A percentile compares a stretch with the other conserved stretches of the same genome.
phyloP scores from a whole-genome alignment of 108 stramenopile genomes.

The Cyclotella atomus region DNA sequence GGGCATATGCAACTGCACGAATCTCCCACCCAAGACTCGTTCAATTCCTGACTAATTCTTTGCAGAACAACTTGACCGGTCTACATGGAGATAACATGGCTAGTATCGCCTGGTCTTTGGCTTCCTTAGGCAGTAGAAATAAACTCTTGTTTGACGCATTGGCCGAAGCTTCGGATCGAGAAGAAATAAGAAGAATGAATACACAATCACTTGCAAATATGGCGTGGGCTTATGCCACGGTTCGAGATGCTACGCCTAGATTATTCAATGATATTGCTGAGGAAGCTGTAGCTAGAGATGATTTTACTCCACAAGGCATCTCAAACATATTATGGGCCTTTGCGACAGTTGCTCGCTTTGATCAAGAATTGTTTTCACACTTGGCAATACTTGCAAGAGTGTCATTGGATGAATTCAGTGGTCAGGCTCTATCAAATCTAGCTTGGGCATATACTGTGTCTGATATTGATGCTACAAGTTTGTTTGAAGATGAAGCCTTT shows the following conservation, averaged over 20 bases:
- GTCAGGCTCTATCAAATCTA: slow-evolving; percentile 51
- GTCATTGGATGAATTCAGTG: slow-evolving; percentile 27
- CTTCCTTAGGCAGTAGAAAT: slow-evolving; percentile 23
- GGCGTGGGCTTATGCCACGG: slow-evolving; percentile 49
- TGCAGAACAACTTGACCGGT: no score
- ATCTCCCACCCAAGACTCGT: slow-evolving; percentile 21
- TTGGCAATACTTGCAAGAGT: slow-evolving; percentile 15
- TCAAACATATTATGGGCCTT: slow-evolving; percentile 53
- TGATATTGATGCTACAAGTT: slow-evolving; percentile 23
- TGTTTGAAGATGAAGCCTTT: slow-evolving; percentile 36
- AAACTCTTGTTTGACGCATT: slow-evolving; percentile 24
- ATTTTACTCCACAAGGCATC: slow-evolving; percentile 49
- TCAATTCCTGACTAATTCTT: slow-evolving; percentile 7
- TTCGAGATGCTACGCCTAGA: slow-evolving; percentile 22
- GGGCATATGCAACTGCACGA: slow-evolving; percentile 26
- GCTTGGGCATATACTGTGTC: slow-evolving; percentile 51
- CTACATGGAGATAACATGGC: slow-evolving; percentile 29
- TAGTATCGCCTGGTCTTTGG: slow-evolving; percentile 53
- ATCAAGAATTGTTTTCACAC: slow-evolving; percentile 31
- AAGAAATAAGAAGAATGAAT: slow-evolving; percentile 23
- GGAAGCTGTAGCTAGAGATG: slow-evolving; percentile 20
- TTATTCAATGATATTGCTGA: slow-evolving; percentile 26
- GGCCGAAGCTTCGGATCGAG: slow-evolving; percentile 26
- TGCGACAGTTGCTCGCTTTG: slow-evolving; percentile 21
- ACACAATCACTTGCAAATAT: slow-evolving; percentile 42